Base-by-base conservation (phyloP, 306 rosid genomes). In the Erythrophleum fordii region DNA sequence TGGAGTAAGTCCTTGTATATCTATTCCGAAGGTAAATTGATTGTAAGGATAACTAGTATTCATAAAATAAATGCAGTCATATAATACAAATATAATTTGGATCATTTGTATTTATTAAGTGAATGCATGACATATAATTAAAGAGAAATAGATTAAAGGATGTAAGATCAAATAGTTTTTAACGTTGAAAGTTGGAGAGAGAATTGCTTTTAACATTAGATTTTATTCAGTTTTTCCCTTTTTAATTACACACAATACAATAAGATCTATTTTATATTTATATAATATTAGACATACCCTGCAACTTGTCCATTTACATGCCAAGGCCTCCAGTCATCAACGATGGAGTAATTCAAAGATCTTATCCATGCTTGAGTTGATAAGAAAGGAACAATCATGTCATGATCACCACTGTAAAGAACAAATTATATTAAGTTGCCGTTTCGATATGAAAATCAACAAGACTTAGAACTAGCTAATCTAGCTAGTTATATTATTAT, bases 361-460 rank as follows among this genome's bases (percentile, higher is more conserved):
- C 69, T 29, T 7, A 61, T 61, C 68, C 68, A 61, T 61, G 84
- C 91, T 81, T 89, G 88, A 13, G 93, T 89, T 10, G 77, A 86
- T 37, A 81, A 6, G 80, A 80, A 86, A 26, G 89, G 78, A 3
- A 87, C 67, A 2, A 2, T 0, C 79, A 84, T 62, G 77, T 89
- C 93, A 73, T 86, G 91, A 78, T 91, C 95, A 2, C 91, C 90
- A 55, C 95, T 89, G 65, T 39, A 6, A 26, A 60, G 10, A 20
- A 9, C 3, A 29, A 14, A 17, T 8, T 52, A 1, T 18, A n/a
- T n/a, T 14, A n/a, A 10, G 3, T 14, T 48, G 7, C 7, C 7
- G 7, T 42, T 8, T 8, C 12, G 12, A 42, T 42, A 42, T 42
- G 8, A 42, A n/a, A 53, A 53, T 25, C 60, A 20, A 20, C 60